phyloP scores from a whole-genome alignment of 345 rosid species.

The Populus pruinosa region DNA sequence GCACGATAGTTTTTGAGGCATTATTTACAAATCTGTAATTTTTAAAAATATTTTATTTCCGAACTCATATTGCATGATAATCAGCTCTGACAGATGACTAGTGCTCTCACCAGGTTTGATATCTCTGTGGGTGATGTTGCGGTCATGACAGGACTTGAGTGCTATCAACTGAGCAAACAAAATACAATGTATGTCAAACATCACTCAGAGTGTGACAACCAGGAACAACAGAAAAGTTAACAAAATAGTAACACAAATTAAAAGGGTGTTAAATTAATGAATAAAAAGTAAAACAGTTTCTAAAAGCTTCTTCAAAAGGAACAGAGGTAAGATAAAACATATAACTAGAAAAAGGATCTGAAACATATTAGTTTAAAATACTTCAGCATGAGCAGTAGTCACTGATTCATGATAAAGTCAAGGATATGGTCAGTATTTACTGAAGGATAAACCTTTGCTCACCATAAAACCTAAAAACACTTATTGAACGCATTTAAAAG shows the following conservation, averaged over 20 bases:
- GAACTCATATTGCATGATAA: slow-evolving; percentile 1
- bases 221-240: background rate
- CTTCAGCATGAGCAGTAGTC: background rate
- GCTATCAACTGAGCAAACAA: slow-evolving; percentile 62
- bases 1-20: background rate
- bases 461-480: background rate
- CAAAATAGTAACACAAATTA: background rate
- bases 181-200: slow-evolving; percentile 1
- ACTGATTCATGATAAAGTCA: background rate
- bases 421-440: background rate
- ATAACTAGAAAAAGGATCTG: background rate
- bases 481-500: no score
- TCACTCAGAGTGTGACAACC: background rate
- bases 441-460: background rate
- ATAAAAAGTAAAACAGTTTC: background rate
- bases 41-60: background rate
- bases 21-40: background rate
- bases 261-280: background rate
- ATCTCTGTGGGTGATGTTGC: slow-evolving; percentile 92
- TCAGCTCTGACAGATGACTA: background rate
- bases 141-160: slow-evolving; percentile 87
- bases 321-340: background rate
- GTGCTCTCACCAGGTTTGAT: slow-evolving; percentile 81
- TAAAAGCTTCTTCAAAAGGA: background rate
- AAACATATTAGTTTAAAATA: background rate